These are phyloP conservation scores for Coelastrella sp. DNA, from an alignment of 139 green algal genomes.

Conservation along the genomic window DNA sequence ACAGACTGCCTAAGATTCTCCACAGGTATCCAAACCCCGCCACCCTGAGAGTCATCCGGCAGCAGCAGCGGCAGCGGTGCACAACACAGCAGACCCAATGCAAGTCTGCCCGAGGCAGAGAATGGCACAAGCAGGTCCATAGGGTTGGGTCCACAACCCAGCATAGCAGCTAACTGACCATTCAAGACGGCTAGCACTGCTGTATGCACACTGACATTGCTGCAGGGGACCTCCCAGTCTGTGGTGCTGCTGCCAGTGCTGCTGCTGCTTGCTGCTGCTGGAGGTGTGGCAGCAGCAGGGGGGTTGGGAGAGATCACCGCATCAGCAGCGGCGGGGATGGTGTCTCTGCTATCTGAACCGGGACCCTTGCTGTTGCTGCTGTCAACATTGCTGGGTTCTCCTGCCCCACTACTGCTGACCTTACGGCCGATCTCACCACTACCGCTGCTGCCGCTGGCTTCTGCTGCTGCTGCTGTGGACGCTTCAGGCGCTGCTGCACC, in stretches of 20 bases:
- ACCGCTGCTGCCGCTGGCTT: constrained; percentile 5
- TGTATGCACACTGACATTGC: not conserved
- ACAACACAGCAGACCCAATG: constrained; percentile 38
- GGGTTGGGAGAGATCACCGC: not conserved
- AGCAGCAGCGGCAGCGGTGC: constrained; percentile 22
- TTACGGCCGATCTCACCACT: not conserved
- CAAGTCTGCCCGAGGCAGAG: not conserved
- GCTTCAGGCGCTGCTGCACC: constrained; percentile 1
- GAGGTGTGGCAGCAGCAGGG: not conserved
- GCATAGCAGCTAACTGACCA: constrained; percentile 19
- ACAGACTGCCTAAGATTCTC: not conserved
- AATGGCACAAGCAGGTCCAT: constrained; percentile 38
- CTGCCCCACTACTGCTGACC: not conserved
- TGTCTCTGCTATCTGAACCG: not conserved
- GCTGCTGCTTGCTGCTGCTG: not conserved
- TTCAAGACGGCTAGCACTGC: constrained; percentile 11
- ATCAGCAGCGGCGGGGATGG: not conserved
- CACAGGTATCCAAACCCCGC: not conserved
- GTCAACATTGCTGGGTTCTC: not conserved
- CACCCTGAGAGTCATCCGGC: constrained; percentile 14
- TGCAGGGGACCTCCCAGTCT: not conserved
- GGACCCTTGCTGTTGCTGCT: not conserved
- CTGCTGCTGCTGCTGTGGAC: not conserved
- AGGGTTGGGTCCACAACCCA: not conserved
- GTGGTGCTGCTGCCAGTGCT: too few relatives aligned